A percentile compares a stretch with the other conserved stretches of the same genome.
Conservation (phyloP, 805 yeast species). For the Schwanniomyces vanrijiae region DNA sequence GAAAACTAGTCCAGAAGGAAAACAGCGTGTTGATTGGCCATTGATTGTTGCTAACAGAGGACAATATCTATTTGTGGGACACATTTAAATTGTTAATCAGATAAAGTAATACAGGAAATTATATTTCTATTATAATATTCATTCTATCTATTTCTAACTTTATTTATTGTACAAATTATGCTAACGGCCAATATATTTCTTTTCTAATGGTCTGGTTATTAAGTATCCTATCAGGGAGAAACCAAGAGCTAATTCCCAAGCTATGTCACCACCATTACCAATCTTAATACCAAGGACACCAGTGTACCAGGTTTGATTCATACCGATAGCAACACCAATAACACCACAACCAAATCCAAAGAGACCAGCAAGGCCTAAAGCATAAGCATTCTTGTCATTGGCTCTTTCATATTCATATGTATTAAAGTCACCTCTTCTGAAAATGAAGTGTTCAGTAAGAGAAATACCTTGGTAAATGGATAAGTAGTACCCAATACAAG, state of each 20-base stretch:
- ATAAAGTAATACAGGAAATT: background rate
- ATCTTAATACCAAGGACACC: constrained; percentile 67
- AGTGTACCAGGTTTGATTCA: constrained; percentile 81
- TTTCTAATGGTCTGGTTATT: constrained; percentile 61
- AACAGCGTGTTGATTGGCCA: background rate
- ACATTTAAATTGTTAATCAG: no score
- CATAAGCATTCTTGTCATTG: constrained; percentile 57
- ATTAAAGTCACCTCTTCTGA: constrained; percentile 57
- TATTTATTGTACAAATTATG: background rate
- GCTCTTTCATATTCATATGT: constrained; percentile 66
- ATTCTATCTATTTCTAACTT: background rate
- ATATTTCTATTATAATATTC: background rate
- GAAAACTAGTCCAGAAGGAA: background rate
- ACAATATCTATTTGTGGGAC: background rate
- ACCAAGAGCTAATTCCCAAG: constrained; percentile 72
- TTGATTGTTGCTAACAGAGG: background rate
- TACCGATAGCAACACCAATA: constrained; percentile 84
- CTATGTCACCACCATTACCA: constrained; percentile 85
- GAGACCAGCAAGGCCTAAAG: constrained; percentile 77
- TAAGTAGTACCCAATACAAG: constrained; percentile 86
- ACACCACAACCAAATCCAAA: constrained; percentile 79
- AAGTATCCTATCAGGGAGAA: constrained; percentile 67
- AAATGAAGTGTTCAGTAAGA: constrained; percentile 81
- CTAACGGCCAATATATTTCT: constrained; percentile 58
- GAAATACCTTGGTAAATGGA: constrained; percentile 78